These are phyloP conservation scores for Ganoderma lingzhi DNA, from an alignment of 1,284 basidiomycete genomes.

Conservation along the genomic window DNA sequence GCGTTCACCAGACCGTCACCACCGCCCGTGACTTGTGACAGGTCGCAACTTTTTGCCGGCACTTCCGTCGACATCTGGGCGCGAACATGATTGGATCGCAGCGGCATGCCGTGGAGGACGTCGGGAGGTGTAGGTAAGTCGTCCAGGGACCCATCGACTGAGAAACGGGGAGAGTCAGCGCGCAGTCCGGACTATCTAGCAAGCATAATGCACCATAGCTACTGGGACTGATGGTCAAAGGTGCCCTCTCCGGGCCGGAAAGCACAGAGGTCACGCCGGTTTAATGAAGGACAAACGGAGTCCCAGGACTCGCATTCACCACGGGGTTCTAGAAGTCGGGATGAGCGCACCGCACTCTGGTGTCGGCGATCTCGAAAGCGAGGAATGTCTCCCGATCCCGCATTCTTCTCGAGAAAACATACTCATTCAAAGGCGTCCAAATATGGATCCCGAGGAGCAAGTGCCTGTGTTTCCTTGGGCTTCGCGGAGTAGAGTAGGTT, in stretches of 20 bases:
- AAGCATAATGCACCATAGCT: neutral
- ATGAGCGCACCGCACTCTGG: constrained; percentile 13
- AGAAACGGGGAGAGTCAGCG: neutral
- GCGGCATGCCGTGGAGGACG: neutral
- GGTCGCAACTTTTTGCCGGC: constrained; percentile 18
- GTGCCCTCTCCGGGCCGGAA: constrained; percentile 10
- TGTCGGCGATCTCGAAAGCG: constrained; percentile 19
- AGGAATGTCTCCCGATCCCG: constrained; percentile 4
- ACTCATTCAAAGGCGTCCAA: neutral
- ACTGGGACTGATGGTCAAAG: neutral
- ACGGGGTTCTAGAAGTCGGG: constrained; percentile 17
- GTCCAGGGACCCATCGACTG: constrained; percentile 10
- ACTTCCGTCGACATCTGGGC: constrained; percentile 1
- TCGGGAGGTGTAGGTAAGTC: constrained; percentile 6
- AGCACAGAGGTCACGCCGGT: constrained; percentile 14
- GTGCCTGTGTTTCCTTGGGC: constrained; percentile 6
- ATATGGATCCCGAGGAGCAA: constrained; percentile 11
- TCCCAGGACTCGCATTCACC: neutral
- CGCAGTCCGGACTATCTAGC: neutral
- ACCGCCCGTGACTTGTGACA: constrained; percentile 25
- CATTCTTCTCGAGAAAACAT: constrained; percentile 7
- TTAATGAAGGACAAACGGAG: neutral
- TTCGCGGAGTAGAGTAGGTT: neutral
- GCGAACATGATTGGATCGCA: neutral
- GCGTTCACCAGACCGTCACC: constrained; percentile 32